Evolutionary conservation across 2,329 filamentous ascomycete genomes (phyloP), one percentile per base, ranked within the genome.

Genomic region (Dactylellina leptospora): DNA sequence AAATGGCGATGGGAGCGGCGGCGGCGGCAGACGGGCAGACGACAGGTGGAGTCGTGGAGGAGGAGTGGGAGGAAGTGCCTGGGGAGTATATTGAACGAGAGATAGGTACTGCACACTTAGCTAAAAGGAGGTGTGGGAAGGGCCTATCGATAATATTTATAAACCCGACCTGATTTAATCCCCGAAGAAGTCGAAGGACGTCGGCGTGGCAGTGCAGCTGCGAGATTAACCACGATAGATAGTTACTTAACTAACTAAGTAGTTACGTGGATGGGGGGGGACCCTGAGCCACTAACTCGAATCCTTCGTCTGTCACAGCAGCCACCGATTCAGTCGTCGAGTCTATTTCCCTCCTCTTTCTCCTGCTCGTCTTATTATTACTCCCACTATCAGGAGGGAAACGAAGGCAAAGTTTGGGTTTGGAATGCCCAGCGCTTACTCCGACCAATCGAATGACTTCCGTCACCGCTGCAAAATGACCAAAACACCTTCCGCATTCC

Each of bases 401-500:
- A n/a, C n/a, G n/a, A n/a, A n/a, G n/a, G n/a, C n/a, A n/a, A n/a
- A n/a, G n/a, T n/a, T 18, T 4, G 38, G 13, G n/a, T 2, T 16
- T 18, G n/a, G 18, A 27, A 27, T 20, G 18, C 33, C 25, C 27
- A 18, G 25, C 18, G 42, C 27, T 33, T 48, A 27, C 2, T 9
- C 23, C 9, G 8, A 25, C 3, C 27, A 38, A 47, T 58, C 9
- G 10, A 16, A 30, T n/a, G n/a, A n/a, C 22, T 18, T 20, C 40
- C n/a, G 20, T 10, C n/a, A 18, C 51, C 23, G 42, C 36, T 50
- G 50, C 40, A 42, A 30, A 60, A 3, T 16, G 42, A n/a, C 28
- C n/a, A n/a, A n/a, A n/a, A n/a, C n/a, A 60, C 56, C 56, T 60
- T 60, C 56, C 44, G 44, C 18, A 38, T 60, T 60, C 9, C 25